Evolutionary conservation across 495 filamentous ascomycete genomes (phyloP), one percentile per base, ranked within the genome.

Genomic region (Penicillium canescens): DNA sequence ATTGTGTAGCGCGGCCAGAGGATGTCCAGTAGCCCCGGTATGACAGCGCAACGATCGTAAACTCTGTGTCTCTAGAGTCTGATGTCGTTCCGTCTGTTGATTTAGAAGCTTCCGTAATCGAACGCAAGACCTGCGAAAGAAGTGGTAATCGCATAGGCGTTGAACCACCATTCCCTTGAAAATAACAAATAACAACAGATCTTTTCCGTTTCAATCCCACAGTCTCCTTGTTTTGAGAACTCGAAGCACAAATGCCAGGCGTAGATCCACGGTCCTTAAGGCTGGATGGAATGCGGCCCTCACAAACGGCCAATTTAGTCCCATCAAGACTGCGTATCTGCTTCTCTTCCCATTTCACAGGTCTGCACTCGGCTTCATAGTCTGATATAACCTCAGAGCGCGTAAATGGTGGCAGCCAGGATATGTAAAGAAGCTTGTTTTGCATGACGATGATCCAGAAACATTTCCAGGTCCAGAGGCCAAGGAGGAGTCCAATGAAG

Each of bases 371-470:
- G 5, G 61, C 44, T 28, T 68, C 70, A 62, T 91, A 90, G 45
- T 87, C 81, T 3, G 67, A 60, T 23, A 92, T 86, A 40, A 62
- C 82, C 23, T 79, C 76, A 1, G 70, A 73, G 18, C 75, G 59
- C 1, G 78, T 69, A 7, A 80, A 77, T 1, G 88, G 86, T 10
- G 87, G 88, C 7, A 91, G 56, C 31, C 83, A 84, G 0, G 89
- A 86, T 71, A 91, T 89, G 69, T 92, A 92, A 42, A 93, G 84
- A 52, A 94, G 90, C 54, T 90, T 89, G 62, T 92, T 89, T 67
- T 92, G 90, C 63, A 93, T 86, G 5, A 86, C 57, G 16, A 93
- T 76, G 70, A 92, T 83, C 87, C 91, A 89, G 48, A 86, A 64
- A 57, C 88, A 92, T 72, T 94, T 92, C 80, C 86, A 92, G 0